These are phyloP conservation scores for Jasminum sambac DNA, from an alignment of 257 asterid genomes.

Conservation along the genomic window DNA sequence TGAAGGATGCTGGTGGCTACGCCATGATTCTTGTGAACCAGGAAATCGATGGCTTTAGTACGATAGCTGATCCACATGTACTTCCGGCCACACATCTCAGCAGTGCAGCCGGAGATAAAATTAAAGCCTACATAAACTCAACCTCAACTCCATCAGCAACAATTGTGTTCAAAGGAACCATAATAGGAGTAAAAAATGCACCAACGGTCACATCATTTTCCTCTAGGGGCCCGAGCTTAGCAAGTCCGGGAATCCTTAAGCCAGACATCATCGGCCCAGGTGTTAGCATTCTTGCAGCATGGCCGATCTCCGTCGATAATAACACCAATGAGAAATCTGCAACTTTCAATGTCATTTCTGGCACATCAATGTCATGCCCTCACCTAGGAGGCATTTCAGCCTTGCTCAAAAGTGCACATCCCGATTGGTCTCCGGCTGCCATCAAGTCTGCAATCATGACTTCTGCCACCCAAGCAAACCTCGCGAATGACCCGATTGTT, in stretches of 20 bases:
- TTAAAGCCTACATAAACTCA: constrained; percentile 13
- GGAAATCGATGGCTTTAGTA: constrained; percentile 7
- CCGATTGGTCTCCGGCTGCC: too few relatives aligned
- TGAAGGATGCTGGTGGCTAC: constrained; percentile 10
- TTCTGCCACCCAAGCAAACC: too few relatives aligned
- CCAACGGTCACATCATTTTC: background rate
- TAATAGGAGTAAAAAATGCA: background rate
- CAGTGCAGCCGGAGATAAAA: background rate
- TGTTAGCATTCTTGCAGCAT: constrained; percentile 17
- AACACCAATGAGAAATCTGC: background rate
- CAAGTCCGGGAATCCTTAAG: too few relatives aligned
- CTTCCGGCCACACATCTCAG: constrained; percentile 10
- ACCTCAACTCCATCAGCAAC: constrained; percentile 3
- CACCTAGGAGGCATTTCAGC: background rate
- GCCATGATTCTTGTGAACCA: constrained; percentile 15
- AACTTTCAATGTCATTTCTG: constrained; percentile 10
- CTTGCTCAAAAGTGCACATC: too few relatives aligned
- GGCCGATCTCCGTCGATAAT: constrained; percentile 9
- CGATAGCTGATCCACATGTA: constrained; percentile 7
- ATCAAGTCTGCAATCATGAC: too few relatives aligned
- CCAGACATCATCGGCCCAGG: background rate
- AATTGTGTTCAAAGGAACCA: constrained; percentile 6
- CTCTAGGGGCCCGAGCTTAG: too few relatives aligned
- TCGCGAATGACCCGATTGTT: too few relatives aligned
- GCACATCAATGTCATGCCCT: constrained; percentile 4